These are phyloP conservation scores for Sugiyamaella chiloensis DNA, from an alignment of 805 yeast genomes.

Conservation along the genomic window DNA sequence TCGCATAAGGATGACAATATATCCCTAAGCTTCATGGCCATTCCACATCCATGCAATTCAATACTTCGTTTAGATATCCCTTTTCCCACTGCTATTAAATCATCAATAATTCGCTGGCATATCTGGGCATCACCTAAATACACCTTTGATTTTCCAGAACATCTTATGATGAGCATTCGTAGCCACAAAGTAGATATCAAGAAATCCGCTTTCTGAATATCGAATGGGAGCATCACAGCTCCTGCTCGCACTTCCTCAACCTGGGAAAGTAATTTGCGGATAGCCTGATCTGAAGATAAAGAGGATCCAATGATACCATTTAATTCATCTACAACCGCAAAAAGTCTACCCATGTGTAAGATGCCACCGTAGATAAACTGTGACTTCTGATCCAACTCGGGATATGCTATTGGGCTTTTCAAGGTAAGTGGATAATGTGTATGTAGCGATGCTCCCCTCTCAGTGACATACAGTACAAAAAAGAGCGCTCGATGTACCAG, in stretches of 20 bases:
- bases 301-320: neutral
- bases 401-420: slow-evolving; percentile 11
- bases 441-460: slow-evolving; percentile 16
- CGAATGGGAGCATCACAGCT: slow-evolving; percentile 5
- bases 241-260: slow-evolving; percentile 1
- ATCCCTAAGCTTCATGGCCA: slow-evolving; percentile 20
- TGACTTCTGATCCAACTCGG: slow-evolving; percentile 7
- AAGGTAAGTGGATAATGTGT: slow-evolving; percentile 17
- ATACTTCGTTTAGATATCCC: slow-evolving; percentile 11
- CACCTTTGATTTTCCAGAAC: neutral
- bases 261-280: neutral
- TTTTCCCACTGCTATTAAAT: slow-evolving; percentile 6
- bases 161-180: slow-evolving; percentile 8
- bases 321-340: slow-evolving; percentile 16
- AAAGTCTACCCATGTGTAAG: slow-evolving; percentile 15
- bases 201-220: slow-evolving; percentile 19
- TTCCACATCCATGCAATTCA: slow-evolving; percentile 19
- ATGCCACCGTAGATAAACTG: slow-evolving; percentile 8
- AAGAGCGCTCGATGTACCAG: slow-evolving; percentile 13
- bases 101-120: slow-evolving; percentile 10
- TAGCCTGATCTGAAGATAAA: neutral
- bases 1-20: slow-evolving; percentile 12
- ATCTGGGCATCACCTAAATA: neutral
- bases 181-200: slow-evolving; percentile 18
- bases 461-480: slow-evolving; percentile 16